Percentiles rank a stretch among this genome's conserved stretches.
These are phyloP conservation scores for Scopulariopsis brevicaulis DNA, from an alignment of 2,329 filamentous ascomycete genomes.

Conservation along the genomic window DNA sequence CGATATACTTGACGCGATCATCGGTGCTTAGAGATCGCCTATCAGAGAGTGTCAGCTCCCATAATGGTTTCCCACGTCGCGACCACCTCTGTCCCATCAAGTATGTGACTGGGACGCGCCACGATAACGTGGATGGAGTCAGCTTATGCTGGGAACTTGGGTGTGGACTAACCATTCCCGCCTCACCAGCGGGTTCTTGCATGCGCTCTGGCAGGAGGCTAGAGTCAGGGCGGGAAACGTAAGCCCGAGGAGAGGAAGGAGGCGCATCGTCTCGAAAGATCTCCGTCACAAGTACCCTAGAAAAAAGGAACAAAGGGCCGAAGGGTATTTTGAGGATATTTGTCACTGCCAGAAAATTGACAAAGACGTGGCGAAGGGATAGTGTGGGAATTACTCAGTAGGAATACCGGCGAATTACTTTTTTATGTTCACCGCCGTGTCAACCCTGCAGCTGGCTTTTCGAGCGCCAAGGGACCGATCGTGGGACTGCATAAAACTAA, in stretches of 20 bases:
- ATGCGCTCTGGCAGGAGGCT: neutral
- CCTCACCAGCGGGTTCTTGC: neutral
- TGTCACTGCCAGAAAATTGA: neutral
- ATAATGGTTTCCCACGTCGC: neutral
- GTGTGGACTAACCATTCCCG: neutral
- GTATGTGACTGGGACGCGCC: neutral
- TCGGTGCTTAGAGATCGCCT: constrained; percentile 10
- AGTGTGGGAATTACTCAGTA: neutral
- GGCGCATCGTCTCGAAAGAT: too few species aligned
- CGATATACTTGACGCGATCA: constrained; percentile 24
- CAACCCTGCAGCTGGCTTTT: too few species aligned
- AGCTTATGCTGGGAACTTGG: too few species aligned
- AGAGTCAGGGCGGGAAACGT: too few species aligned
- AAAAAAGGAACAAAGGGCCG: neutral
- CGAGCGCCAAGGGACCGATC: too few species aligned
- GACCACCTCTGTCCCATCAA: neutral
- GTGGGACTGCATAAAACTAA: too few species aligned
- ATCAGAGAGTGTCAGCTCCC: neutral
- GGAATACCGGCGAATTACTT: neutral
- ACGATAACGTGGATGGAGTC: neutral
- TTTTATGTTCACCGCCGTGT: too few species aligned
- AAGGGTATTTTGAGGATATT: neutral
- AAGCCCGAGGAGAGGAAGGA: too few species aligned
- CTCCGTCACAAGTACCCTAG: neutral
- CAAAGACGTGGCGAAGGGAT: neutral